phyloP scores from a whole-genome alignment of 1,139 yeast genomes.

The Casaregolazyma lundiana region DNA sequence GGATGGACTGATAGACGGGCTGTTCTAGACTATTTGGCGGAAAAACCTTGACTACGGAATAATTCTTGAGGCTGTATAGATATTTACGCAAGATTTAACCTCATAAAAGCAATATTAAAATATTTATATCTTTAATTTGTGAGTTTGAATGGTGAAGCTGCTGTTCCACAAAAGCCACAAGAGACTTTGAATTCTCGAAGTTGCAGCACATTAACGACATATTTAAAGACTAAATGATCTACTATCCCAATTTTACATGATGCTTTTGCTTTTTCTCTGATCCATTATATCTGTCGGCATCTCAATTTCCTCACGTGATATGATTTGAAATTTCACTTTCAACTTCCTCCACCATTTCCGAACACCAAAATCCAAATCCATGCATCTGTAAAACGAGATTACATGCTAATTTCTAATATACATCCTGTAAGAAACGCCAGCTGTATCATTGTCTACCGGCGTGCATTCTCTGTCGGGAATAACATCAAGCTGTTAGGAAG shows the following conservation, averaged over 20 bases:
- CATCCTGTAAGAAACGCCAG: not conserved
- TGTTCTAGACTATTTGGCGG: conserved; percentile 50
- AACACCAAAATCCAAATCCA: not conserved
- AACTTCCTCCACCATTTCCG: not conserved
- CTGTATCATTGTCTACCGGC: not conserved
- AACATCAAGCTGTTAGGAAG: conserved; percentile 9
- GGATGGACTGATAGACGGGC: conserved; percentile 91
- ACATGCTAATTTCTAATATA: not conserved
- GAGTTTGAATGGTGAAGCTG: not conserved
- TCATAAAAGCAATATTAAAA: not conserved
- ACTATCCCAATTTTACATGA: too few species aligned
- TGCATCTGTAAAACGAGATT: not conserved
- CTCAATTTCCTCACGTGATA: too few species aligned
- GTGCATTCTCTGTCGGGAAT: not conserved
- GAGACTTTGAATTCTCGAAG: not conserved
- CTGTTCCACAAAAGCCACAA: not conserved
- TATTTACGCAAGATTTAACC: not conserved
- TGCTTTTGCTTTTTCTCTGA: too few species aligned
- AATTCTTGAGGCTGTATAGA: not conserved
- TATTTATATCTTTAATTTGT: not conserved
- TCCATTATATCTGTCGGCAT: too few species aligned
- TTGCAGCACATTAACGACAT: too few species aligned
- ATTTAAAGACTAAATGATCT: too few species aligned
- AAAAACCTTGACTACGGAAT: not conserved
- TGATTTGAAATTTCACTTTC: too few species aligned